Base-by-base conservation (phyloP, 805 yeast species). In the Suhomyces pyralidae region DNA sequence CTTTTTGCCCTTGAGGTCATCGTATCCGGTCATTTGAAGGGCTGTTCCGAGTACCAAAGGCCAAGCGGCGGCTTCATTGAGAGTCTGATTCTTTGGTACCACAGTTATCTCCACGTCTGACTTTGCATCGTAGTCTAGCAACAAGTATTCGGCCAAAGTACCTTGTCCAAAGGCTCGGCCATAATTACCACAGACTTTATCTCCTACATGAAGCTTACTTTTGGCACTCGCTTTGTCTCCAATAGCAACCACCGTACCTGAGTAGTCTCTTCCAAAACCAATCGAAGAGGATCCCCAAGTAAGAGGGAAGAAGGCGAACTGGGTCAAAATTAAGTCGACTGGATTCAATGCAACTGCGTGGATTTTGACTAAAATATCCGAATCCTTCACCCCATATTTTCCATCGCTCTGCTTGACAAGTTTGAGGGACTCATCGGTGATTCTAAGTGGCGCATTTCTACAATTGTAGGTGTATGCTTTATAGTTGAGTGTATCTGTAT, bases 21-120 rank as follows among this genome's bases (percentile, higher is more conserved):
- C 63, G 25, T 53, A 49, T 7, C 64, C 62, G 28, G 79, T 64
- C 48, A 76, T 62, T 47, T 71, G 63, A 57, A 62, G 76, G 0
- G 93, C 92, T 3, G 96, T 85, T 17, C 83, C 81, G 57, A 79
- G 81, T 0, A 82, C 85, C 57, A 85, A 67, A 0, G 90, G 87
- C 68, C 81, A 79, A 0, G 89, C 79, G 2, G 88, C 86, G 47
- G 92, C 90, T 58, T 83, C 80, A 36, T 70, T 79, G 51, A 73
- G 65, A 2, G 79, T 58, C 45, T 87, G 54, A 24, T 70, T 72
- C 4, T 65, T 64, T 2, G 76, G 73, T 14, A 90, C 86, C 36
- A 48, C 48, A 46, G 78, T 77, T 46, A 71, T 72, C 22, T 77
- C 60, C 24, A 82, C 61, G 0, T 77, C 67, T 2, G 51, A 34